Evolutionary conservation across 2,329 filamentous ascomycete species (phyloP).

Genomic region (Fusarium falciforme): DNA sequence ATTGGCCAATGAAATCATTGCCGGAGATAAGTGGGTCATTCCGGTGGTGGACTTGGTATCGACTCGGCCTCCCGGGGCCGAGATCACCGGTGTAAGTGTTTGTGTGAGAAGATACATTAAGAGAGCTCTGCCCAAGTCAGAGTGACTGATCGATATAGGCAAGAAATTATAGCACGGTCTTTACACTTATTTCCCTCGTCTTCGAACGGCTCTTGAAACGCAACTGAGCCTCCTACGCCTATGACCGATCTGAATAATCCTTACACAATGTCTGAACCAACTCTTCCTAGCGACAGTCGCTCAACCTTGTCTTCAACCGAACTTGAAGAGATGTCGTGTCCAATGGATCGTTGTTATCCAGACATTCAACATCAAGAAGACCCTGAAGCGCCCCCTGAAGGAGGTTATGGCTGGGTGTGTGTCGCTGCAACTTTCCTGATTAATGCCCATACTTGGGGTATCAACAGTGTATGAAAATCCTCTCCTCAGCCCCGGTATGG

Average conservation of each 20-base stretch:
- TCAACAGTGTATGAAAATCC: conserved; percentile 42
- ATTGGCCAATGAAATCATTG: background rate
- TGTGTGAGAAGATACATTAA: background rate
- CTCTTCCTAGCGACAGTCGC: background rate
- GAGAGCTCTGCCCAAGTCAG: background rate
- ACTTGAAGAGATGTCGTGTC: background rate
- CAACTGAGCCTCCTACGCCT: background rate
- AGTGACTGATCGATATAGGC: background rate
- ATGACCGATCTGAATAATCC: background rate
- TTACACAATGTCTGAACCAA: background rate
- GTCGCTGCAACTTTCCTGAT: conserved; percentile 48
- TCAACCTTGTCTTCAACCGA: background rate
- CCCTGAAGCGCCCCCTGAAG: conserved; percentile 49
- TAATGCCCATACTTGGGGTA: conserved; percentile 55
- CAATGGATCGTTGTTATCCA: background rate
- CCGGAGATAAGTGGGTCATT: background rate
- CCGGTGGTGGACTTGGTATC: background rate
- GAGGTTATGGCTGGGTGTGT: conserved; percentile 62
- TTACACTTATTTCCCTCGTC: background rate
- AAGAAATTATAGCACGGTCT: background rate
- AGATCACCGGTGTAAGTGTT: background rate
- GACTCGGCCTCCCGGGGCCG: background rate
- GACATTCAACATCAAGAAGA: background rate
- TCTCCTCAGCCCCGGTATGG: background rate
- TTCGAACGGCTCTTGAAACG: background rate